A percentile compares a stretch with the other conserved stretches of the same genome.
Evolutionary conservation across 768 basidiomycete genomes (phyloP).

Genomic region (Phanerochaete sordida): DNA sequence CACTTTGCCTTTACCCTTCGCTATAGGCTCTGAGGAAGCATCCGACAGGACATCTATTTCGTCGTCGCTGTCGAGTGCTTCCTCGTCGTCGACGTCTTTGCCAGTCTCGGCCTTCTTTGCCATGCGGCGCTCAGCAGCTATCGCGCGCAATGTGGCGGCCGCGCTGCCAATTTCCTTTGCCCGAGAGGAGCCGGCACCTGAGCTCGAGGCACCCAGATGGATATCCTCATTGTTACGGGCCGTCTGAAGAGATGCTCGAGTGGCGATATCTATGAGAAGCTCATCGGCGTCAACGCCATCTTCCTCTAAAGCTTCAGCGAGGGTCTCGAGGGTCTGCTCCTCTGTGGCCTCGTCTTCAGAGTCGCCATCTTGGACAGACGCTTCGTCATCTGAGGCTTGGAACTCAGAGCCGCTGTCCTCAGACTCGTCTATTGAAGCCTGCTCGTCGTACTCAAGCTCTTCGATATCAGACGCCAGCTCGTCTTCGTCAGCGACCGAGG

Average conservation of each 20-base stretch:
- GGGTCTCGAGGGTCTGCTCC: constrained; percentile 4
- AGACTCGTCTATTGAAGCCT: constrained; percentile 42
- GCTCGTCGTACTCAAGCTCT: constrained; percentile 36
- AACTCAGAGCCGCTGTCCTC: constrained; percentile 64
- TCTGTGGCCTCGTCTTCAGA: constrained; percentile 16
- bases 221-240: constrained; percentile 25
- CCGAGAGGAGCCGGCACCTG: constrained; percentile 28
- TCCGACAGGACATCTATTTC: constrained; percentile 23
- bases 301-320: constrained; percentile 7
- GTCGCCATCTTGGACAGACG: constrained; percentile 14
- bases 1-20: constrained; percentile 30
- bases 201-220: constrained; percentile 31
- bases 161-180: constrained; percentile 38
- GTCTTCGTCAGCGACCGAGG: constrained; percentile 28
- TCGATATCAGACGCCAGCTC: constrained; percentile 28
- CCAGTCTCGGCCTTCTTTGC: constrained; percentile 13
- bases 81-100: constrained; percentile 20
- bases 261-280: constrained; percentile 55
- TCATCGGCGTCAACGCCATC: constrained; percentile 29
- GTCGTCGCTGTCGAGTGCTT: constrained; percentile 28
- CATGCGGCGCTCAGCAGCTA: constrained; percentile 56
- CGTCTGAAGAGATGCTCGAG: constrained; percentile 46
- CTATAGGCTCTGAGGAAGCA: constrained; percentile 20
- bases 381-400: constrained; percentile 32
- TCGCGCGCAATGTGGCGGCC: constrained; percentile 38